A percentile compares a stretch with the other conserved stretches of the same genome.
Conservation (phyloP, 2,329 filamentous ascomycete species). For the Lachnellula cervina region DNA sequence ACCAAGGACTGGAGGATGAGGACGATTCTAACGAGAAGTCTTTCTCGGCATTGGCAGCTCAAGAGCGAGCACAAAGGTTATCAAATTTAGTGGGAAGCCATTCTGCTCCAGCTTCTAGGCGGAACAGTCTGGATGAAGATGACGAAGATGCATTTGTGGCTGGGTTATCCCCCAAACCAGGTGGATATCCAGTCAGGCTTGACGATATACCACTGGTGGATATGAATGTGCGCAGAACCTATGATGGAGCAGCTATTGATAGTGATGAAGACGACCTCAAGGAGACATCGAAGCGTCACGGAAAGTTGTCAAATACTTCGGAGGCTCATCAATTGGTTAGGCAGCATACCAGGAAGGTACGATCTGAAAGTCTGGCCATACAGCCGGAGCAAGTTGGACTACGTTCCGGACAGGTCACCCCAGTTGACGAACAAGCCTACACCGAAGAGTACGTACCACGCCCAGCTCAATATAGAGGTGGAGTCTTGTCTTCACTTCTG, state of each 20-base stretch:
- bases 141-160: slow-evolving; percentile 15
- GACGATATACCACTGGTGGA: slow-evolving; percentile 31
- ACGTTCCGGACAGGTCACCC: slow-evolving; percentile 44
- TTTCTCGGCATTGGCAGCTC: slow-evolving; percentile 29
- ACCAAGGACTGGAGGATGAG: slow-evolving; percentile 9
- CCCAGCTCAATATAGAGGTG: slow-evolving; percentile 65
- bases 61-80: slow-evolving; percentile 29
- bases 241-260: slow-evolving; percentile 21
- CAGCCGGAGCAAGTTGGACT: slow-evolving; percentile 14
- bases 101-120: slow-evolving; percentile 30
- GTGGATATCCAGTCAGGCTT: slow-evolving; percentile 23
- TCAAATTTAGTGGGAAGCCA: slow-evolving; percentile 28
- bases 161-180: slow-evolving; percentile 1
- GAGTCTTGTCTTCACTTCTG: slow-evolving; percentile 67
- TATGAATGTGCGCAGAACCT: slow-evolving; percentile 23
- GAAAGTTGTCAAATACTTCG: slow-evolving; percentile 25
- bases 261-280: slow-evolving; percentile 23
- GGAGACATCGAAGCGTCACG: slow-evolving; percentile 10
- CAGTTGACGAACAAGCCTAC: slow-evolving; percentile 36
- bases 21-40: slow-evolving; percentile 27
- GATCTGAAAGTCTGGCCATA: slow-evolving; percentile 7
- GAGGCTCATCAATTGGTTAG: slow-evolving; percentile 43
- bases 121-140: slow-evolving; percentile 27
- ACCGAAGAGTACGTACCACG: slow-evolving; percentile 60
- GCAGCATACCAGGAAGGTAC: slow-evolving; percentile 33